Conservation (phyloP, 2,329 filamentous ascomycete genomes). For the Pseudocercospora crystallina region DNA sequence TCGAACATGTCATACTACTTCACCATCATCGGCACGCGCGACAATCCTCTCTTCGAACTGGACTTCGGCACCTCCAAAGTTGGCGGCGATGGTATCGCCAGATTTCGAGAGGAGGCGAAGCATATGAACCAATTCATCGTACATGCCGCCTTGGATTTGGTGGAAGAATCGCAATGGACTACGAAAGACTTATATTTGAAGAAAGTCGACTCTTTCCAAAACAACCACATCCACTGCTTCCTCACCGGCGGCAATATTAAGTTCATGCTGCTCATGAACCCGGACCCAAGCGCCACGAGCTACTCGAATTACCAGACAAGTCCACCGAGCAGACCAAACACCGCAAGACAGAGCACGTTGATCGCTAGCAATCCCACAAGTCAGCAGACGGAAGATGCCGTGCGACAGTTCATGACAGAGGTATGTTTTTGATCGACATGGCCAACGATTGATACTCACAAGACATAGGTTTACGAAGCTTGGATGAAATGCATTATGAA, state of each 20-base stretch:
- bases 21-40: conserved; percentile 89
- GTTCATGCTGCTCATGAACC: conserved; percentile 91
- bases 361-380: conserved; percentile 70
- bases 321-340: conserved; percentile 29
- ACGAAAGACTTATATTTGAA: conserved; percentile 91
- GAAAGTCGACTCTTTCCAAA: conserved; percentile 93
- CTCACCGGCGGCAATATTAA: conserved; percentile 89
- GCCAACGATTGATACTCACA: conserved; percentile 2
- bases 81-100: conserved; percentile 86
- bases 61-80: conserved; percentile 97
- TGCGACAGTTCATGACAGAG: conserved; percentile 90
- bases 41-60: conserved; percentile 94
- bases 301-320: conserved; percentile 35
- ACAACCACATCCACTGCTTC: conserved; percentile 88
- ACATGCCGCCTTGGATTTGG: conserved; percentile 88
- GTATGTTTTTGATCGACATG: conserved; percentile 16
- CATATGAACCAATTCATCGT: conserved; percentile 98
- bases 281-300: conserved; percentile 46
- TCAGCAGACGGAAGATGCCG: conserved; percentile 90
- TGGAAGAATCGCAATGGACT: conserved; percentile 95
- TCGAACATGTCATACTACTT: conserved; percentile 92
- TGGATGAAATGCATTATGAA: conserved; percentile 98
- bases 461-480: conserved; percentile 74
- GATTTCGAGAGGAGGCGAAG: conserved; percentile 82
- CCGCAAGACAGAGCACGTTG: conserved; percentile 35